Evolutionary conservation across 352 stramenopile species (phyloP).

Genomic region (Phytophthora rubi): DNA sequence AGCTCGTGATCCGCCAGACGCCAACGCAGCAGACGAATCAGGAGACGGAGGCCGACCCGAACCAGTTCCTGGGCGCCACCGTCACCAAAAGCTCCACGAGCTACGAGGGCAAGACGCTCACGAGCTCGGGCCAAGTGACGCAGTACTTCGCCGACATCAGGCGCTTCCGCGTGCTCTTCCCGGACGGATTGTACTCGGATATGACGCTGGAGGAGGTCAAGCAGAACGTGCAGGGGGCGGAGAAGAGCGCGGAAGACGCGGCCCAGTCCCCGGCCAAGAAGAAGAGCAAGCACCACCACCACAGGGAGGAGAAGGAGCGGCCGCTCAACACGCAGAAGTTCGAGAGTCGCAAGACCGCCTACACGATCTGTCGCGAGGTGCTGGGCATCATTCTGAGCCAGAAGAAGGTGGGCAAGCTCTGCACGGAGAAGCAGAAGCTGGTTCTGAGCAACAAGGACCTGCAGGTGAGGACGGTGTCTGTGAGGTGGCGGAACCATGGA

Average conservation of each 20-base stretch:
- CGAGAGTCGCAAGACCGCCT: slow-evolving; percentile 51
- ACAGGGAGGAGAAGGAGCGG: slow-evolving; percentile 24
- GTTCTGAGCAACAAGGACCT: slow-evolving; percentile 73
- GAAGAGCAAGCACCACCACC: slow-evolving; percentile 31
- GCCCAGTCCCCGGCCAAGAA: slow-evolving; percentile 17
- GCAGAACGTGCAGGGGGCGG: slow-evolving; percentile 12
- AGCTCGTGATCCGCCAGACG: slow-evolving; percentile 45
- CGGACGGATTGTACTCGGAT: slow-evolving; percentile 49
- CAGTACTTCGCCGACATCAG: slow-evolving; percentile 51
- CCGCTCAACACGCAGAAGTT: slow-evolving; percentile 57
- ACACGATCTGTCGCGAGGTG: slow-evolving; percentile 57
- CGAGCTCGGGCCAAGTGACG: slow-evolving; percentile 50
- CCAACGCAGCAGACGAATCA: slow-evolving; percentile 1
- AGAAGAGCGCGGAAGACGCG: slow-evolving; percentile 28
- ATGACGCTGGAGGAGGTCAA: slow-evolving; percentile 51
- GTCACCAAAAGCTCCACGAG: slow-evolving; percentile 53
- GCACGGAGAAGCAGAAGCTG: slow-evolving; percentile 60
- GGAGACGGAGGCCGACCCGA: slow-evolving; percentile 38
- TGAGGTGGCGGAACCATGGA: not conserved
- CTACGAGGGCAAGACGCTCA: slow-evolving; percentile 54
- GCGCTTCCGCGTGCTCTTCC: slow-evolving; percentile 56
- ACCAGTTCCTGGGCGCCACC: slow-evolving; percentile 44
- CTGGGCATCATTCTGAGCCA: slow-evolving; percentile 61
- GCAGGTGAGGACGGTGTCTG: slow-evolving; percentile 32
- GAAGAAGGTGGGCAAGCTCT: slow-evolving; percentile 48